Base-by-base conservation (phyloP, 2,329 filamentous ascomycete genomes). In the Dactylellina cionopaga region DNA sequence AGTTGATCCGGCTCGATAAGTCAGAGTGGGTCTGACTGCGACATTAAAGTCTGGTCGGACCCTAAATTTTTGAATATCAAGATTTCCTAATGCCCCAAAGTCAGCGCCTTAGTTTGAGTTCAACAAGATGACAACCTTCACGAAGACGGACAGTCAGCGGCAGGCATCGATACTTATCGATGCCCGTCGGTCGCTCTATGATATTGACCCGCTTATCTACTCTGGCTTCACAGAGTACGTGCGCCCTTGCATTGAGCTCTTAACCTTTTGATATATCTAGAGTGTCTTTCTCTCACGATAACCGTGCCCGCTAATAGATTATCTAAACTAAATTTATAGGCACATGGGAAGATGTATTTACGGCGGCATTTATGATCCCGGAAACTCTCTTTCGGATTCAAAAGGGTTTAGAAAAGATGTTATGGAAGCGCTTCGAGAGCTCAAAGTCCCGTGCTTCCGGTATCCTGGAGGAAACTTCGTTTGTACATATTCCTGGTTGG, bases 271-370 rank as follows among this genome's bases (percentile, higher is more conserved):
- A n/a, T 10, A n/a, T n/a, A n/a, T n/a, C n/a, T n/a, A n/a, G n/a
- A n/a, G n/a, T 15, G 41, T n/a, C 4, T 3, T 27, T 5, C 1
- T 44, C 19, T 15, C 39, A n/a, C 13, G 19, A n/a, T 13, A 2
- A 47, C 29, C 22, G 39, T 43, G 9, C 17, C 11, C 17, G 15
- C 39, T 43, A 15, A 43, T 15, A 11, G 15, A 2, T 19, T 43
- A 43, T 43, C 33, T 39, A 77, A 58, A 25, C 71, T 33, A 5
- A 60, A 46, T 52, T 55, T 10, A 29, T 75, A 92, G 90, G 77
- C 92, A 95, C 80, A 95, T 95, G 91, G 91, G 91, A 77, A 87
- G 91, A 74, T 95, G 91, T 83, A 92, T 95, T 78, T 94, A 95
- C 79, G 90, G 90, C 74, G 91, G 92, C 75, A 90, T 95, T 78